phyloP scores from a whole-genome alignment of 768 basidiomycete species.

The Auriscalpium vulgare region DNA sequence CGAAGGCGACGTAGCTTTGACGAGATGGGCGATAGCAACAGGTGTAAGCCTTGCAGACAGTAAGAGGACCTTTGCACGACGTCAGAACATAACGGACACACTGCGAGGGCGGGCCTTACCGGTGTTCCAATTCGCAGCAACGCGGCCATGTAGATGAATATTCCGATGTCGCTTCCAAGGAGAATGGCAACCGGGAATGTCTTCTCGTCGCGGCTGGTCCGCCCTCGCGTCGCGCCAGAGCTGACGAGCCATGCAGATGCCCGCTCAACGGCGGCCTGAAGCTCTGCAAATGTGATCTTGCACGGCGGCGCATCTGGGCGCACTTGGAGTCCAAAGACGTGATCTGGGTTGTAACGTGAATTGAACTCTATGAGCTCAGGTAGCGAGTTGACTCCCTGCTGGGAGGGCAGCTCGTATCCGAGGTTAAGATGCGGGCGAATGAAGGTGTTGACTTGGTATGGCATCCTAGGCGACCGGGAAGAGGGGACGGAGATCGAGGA shows the following conservation, averaged over 20 bases:
- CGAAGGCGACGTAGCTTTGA: slow-evolving; percentile 24
- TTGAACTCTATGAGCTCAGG: slow-evolving; percentile 32
- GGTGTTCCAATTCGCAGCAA: slow-evolving; percentile 30
- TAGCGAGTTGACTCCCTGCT: slow-evolving; percentile 26
- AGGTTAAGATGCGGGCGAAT: slow-evolving; percentile 30
- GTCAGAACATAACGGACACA: not conserved
- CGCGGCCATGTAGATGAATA: slow-evolving; percentile 31
- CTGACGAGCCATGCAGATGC: slow-evolving; percentile 28
- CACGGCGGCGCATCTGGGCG: slow-evolving; percentile 19
- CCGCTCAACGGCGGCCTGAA: slow-evolving; percentile 25
- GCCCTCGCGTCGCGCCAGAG: slow-evolving; percentile 21
- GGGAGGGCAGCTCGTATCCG: slow-evolving; percentile 22
- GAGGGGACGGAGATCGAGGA: not conserved
- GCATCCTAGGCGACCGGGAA: not conserved
- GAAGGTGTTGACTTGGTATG: slow-evolving; percentile 19
- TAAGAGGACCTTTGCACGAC: slow-evolving; percentile 23
- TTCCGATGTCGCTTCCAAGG: slow-evolving; percentile 29
- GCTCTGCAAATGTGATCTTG: slow-evolving; percentile 28
- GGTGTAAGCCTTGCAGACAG: slow-evolving; percentile 31
- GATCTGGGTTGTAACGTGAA: slow-evolving; percentile 27
- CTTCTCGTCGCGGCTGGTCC: slow-evolving; percentile 17
- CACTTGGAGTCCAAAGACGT: slow-evolving; percentile 29
- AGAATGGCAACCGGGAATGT: slow-evolving; percentile 30
- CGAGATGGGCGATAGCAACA: slow-evolving; percentile 28
- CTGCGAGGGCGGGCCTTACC: slow-evolving; percentile 17